phyloP scores from a whole-genome alignment of 805 yeast genomes.

The Lipomyces sp. region DNA sequence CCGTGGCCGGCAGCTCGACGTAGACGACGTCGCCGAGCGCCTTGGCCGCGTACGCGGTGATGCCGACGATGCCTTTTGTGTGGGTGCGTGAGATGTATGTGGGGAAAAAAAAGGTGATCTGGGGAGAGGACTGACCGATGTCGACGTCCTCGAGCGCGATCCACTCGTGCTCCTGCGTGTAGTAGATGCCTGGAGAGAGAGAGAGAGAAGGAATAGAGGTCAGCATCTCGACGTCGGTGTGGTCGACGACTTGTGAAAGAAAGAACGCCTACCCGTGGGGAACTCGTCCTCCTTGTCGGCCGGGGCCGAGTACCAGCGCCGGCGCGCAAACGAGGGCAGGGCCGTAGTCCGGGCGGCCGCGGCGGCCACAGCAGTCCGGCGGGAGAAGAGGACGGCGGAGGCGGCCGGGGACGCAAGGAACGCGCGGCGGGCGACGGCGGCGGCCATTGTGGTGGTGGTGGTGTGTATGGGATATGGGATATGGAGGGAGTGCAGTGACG shows the following conservation, averaged over 20 bases:
- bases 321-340: too few relatives aligned
- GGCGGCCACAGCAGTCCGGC: too few relatives aligned
- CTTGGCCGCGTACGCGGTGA: constrained; percentile 91
- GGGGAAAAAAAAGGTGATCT: constrained; percentile 45
- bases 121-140: constrained; percentile 39
- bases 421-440: too few relatives aligned
- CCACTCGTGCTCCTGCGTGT: constrained; percentile 89
- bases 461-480: too few relatives aligned
- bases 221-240: not conserved
- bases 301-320: too few relatives aligned
- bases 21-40: constrained; percentile 96
- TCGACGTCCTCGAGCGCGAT: constrained; percentile 80
- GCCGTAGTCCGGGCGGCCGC: too few relatives aligned
- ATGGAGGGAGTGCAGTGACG: too few relatives aligned
- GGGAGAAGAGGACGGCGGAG: too few relatives aligned
- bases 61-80: constrained; percentile 63
- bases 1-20: constrained; percentile 81
- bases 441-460: too few relatives aligned
- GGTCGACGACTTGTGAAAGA: not conserved
- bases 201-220: not conserved
- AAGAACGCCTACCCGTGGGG: not conserved
- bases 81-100: too few relatives aligned
- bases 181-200: constrained; percentile 12
- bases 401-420: too few relatives aligned
- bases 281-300: not conserved